Evolutionary conservation across 192 early-diverging fungal genomes (phyloP).

Genomic region (Jimgerdemannia flammicorona): DNA sequence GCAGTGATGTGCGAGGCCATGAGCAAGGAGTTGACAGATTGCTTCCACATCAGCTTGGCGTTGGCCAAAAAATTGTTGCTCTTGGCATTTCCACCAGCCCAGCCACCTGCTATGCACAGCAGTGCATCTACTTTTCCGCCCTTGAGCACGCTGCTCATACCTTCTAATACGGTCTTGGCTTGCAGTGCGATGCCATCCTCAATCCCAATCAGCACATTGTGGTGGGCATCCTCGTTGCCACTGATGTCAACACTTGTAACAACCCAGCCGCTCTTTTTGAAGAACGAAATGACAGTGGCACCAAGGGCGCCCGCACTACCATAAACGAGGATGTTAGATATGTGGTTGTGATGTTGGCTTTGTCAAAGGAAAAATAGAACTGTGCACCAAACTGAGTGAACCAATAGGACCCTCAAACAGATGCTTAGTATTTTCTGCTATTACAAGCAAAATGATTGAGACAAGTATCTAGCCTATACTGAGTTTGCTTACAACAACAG

Average conservation of each 20-base stretch:
- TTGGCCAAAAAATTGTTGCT: constrained; percentile 63
- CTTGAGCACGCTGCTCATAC: constrained; percentile 29
- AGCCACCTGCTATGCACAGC: constrained; percentile 93
- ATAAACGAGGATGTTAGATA: constrained; percentile 76
- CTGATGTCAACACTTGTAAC: constrained; percentile 78
- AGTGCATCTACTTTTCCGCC: constrained; percentile 70
- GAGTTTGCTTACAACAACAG: too few relatives aligned
- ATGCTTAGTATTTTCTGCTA: too few relatives aligned
- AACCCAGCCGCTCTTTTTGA: constrained; percentile 70
- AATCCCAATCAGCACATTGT: constrained; percentile 61
- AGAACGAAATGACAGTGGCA: constrained; percentile 61
- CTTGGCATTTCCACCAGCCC: constrained; percentile 86
- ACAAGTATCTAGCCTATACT: too few relatives aligned
- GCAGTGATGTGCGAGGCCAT: constrained; percentile 83
- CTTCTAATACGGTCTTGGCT: constrained; percentile 49
- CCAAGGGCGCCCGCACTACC: constrained; percentile 93
- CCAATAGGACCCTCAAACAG: too few relatives aligned
- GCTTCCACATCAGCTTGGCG: constrained; percentile 73
- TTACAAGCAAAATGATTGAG: too few relatives aligned
- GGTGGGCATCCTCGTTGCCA: constrained; percentile 67
- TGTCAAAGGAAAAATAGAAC: too few relatives aligned
- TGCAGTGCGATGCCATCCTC: constrained; percentile 50
- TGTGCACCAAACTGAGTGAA: too few relatives aligned
- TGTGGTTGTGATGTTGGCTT: too few relatives aligned
- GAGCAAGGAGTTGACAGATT: constrained; percentile 78